Conservation (phyloP, 73 alveolate genomes). For the Stentor coeruleus region DNA sequence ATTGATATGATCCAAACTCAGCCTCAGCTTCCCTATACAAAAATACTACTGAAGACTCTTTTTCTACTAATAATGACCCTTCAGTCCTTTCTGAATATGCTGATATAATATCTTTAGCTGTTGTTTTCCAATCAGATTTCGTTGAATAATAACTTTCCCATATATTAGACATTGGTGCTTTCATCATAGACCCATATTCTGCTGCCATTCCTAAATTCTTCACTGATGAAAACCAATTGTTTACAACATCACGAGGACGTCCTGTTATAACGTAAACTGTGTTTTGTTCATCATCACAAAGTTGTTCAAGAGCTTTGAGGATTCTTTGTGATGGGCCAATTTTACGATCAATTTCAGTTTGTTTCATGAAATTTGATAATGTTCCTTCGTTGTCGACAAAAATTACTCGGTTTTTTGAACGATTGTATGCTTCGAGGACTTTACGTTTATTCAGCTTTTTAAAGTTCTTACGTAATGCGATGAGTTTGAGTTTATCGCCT, state of each 20-base stretch:
- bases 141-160: neutral
- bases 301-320: neutral
- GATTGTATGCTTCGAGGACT: neutral
- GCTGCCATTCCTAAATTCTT: slow-evolving; percentile 5
- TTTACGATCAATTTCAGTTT: neutral
- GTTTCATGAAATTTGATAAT: neutral
- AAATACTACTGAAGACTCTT: slow-evolving; percentile 51
- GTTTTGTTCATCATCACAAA: slow-evolving; percentile 16
- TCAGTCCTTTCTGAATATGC: slow-evolving; percentile 40
- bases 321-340: slow-evolving; percentile 6
- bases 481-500: slow-evolving; percentile 13
- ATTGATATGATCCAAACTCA: slow-evolving; percentile 59
- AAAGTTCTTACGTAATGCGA: slow-evolving; percentile 13
- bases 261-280: slow-evolving; percentile 19
- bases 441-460: neutral
- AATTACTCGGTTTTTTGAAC: neutral
- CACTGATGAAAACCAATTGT: slow-evolving; percentile 19
- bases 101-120: slow-evolving; percentile 2
- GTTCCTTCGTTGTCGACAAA: slow-evolving; percentile 20
- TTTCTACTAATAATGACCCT: slow-evolving; percentile 65
- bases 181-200: slow-evolving; percentile 12
- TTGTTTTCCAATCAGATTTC: neutral
- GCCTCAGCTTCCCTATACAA: slow-evolving; percentile 51
- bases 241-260: neutral
- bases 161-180: too few relatives aligned